Conservation (phyloP, 2,329 filamentous ascomycete species). For the Aspergillus quadricinctus region DNA sequence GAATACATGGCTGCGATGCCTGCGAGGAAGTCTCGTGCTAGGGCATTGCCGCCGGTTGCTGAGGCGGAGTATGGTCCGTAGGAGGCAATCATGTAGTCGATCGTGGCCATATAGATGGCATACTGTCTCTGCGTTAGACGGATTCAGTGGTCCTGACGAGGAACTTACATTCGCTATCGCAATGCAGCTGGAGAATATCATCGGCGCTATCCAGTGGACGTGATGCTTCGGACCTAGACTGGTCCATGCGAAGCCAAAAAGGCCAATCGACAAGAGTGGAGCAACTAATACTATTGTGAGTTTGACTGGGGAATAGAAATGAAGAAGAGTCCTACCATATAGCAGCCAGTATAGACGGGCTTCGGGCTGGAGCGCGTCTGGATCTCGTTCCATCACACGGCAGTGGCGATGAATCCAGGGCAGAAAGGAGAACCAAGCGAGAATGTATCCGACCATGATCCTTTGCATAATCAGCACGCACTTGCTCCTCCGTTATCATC, state of each 20-base stretch:
- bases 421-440: constrained; percentile 52
- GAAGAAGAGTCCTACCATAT: neutral
- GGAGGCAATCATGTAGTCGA: constrained; percentile 72
- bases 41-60: constrained; percentile 72
- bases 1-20: constrained; percentile 67
- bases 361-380: neutral
- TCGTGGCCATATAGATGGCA: constrained; percentile 69
- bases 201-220: constrained; percentile 65
- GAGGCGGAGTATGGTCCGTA: constrained; percentile 71
- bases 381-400: constrained; percentile 30
- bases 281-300: constrained; percentile 46
- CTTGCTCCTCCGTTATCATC: neutral
- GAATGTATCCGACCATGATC: constrained; percentile 51
- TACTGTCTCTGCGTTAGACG: constrained; percentile 35
- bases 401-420: constrained; percentile 44
- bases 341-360: neutral
- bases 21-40: constrained; percentile 68
- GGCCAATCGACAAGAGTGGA: constrained; percentile 59
- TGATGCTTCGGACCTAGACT: constrained; percentile 55
- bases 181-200: constrained; percentile 61
- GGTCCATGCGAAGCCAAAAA: constrained; percentile 68
- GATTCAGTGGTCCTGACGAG: neutral
- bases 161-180: constrained; percentile 60
- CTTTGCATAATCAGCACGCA: neutral
- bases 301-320: neutral